Evolutionary conservation across 306 rosid genomes (phyloP), one percentile per base, ranked within the genome.

Genomic region (Erythrophleum fordii): DNA sequence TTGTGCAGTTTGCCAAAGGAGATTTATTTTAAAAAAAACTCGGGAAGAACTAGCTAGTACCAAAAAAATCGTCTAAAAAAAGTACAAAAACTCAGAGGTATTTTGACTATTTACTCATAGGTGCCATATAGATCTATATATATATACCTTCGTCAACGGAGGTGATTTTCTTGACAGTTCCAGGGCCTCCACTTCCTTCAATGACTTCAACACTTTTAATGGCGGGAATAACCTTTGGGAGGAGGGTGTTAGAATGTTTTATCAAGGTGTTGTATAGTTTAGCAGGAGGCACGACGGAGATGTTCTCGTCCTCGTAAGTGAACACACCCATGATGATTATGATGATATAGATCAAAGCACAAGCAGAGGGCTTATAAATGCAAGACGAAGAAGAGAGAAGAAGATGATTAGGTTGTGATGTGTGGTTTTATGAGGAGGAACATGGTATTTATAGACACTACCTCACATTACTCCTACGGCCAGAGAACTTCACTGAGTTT

Each of bases 101-200:
- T n/a, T n/a, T n/a, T n/a, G n/a, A n/a, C n/a, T n/a, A n/a, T n/a
- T n/a, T n/a, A n/a, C n/a, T n/a, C n/a, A n/a, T n/a, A n/a, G n/a
- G n/a, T n/a, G n/a, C n/a, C n/a, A n/a, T n/a, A n/a, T n/a, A n/a
- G n/a, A 34, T 34, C 3, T 34, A 5, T 34, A 12, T 41, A 7
- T 5, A 41, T 41, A 41, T 55, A 75, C 83, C 83, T 29, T 78
- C 73, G 16, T 56, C 62, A 13, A 8, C 41, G 25, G 45, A 11
- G 1, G 81, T 59, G 31, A 83, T 3, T 53, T 88, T 88, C 71
- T 83, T 86, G 74, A 85, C 22, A 60, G 88, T 85, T 41, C 91
- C 88, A 2, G 79, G 83, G 0, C 89, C 86, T 13, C 91, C 89
- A 41, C 68, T 60, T 81, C 91, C 89, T 78, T 83, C 82, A 49